Percentiles rank a stretch among this genome's conserved stretches.
phyloP scores from a whole-genome alignment of 306 rosid genomes.

The Ziziphus jujuba region DNA sequence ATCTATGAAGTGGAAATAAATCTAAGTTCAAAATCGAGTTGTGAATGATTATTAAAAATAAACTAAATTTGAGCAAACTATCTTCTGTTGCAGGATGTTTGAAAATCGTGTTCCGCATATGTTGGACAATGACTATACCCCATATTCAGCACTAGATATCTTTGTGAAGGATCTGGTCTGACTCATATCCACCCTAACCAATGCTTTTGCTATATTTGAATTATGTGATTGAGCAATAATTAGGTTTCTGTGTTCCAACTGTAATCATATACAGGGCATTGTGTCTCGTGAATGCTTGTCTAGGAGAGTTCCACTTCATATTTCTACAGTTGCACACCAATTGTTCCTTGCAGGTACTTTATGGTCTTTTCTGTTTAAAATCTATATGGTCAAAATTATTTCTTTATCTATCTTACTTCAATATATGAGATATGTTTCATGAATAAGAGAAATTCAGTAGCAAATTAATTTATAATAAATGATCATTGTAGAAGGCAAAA shows the following conservation, averaged over 20 bases:
- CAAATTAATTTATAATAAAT: neutral
- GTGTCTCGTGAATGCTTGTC: conserved; percentile 80
- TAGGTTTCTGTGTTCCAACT: conserved; percentile 18
- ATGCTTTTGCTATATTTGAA: conserved; percentile 18
- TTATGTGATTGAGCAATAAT: conserved; percentile 12
- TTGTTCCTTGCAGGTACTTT: conserved; percentile 75
- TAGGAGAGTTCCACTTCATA: conserved; percentile 72
- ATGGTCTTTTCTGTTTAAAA: conserved; percentile 26
- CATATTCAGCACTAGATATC: conserved; percentile 90
- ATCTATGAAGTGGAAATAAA: neutral
- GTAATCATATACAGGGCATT: conserved; percentile 63
- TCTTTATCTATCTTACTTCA: conserved; percentile 14
- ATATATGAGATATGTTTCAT: conserved; percentile 3
- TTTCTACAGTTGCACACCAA: conserved; percentile 79
- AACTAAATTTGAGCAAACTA: conserved; percentile 12
- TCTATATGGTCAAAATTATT: conserved; percentile 7
- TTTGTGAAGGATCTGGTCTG: conserved; percentile 96
- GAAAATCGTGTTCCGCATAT: conserved; percentile 97
- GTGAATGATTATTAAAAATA: neutral
- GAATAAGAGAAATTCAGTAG: neutral
- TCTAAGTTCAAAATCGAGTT: neutral
- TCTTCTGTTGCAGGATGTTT: conserved; percentile 69
- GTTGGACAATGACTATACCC: conserved; percentile 89
- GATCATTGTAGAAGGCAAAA: neutral
- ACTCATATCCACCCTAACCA: conserved; percentile 15